These are phyloP conservation scores for Astragalus glycyphyllos DNA, from an alignment of 306 rosid species.

Conservation along the genomic window DNA sequence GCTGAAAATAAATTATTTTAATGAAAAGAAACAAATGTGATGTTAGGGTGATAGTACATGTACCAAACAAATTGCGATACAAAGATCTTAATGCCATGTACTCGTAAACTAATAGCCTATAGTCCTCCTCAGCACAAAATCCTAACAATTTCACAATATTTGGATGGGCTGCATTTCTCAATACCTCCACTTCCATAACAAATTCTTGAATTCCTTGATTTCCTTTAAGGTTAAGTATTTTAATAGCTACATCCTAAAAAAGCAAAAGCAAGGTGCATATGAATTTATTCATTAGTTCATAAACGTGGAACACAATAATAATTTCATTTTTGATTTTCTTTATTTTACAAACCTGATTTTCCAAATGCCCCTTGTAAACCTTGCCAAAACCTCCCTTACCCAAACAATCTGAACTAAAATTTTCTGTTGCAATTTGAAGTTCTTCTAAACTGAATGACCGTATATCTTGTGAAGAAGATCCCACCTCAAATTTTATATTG, in stretches of 20 bases:
- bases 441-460: slow-evolving; percentile 33
- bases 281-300: too few species aligned
- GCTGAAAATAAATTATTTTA: not conserved
- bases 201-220: slow-evolving; percentile 81
- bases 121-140: slow-evolving; percentile 80
- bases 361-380: slow-evolving; percentile 72
- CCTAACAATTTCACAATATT: slow-evolving; percentile 86
- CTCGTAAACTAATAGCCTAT: slow-evolving; percentile 85
- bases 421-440: slow-evolving; percentile 59
- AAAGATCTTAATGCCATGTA: slow-evolving; percentile 85
- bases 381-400: slow-evolving; percentile 64
- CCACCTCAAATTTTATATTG: too few species aligned
- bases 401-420: slow-evolving; percentile 61
- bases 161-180: slow-evolving; percentile 73
- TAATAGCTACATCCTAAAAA: slow-evolving; percentile 81
- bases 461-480: too few species aligned
- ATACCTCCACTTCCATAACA: slow-evolving; percentile 74
- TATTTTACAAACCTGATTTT: slow-evolving; percentile 62
- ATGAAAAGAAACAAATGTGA: slow-evolving; percentile 3
- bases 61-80: slow-evolving; percentile 85
- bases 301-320: too few species aligned
- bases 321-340: not conserved
- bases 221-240: slow-evolving; percentile 75
- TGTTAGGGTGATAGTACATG: not conserved
- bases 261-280: too few species aligned